phyloP scores from a whole-genome alignment of 208 protist genomes.

The Acanthamoeba sp. region DNA sequence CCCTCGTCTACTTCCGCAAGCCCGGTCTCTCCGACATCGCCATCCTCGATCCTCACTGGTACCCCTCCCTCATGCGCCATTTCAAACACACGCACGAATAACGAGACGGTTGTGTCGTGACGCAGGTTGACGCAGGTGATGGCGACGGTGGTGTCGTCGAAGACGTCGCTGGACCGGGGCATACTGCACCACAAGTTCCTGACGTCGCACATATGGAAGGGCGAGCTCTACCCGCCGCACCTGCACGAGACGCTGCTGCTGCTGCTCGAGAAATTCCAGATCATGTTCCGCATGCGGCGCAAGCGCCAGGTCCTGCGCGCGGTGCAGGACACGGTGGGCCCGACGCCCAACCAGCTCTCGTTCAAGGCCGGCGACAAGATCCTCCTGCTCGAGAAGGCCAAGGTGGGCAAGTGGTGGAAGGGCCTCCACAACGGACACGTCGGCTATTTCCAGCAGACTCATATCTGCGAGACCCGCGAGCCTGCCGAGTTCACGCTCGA shows the following conservation, averaged over 20 bases:
- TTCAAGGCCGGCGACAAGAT: constrained; percentile 63
- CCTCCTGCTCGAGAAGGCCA: constrained; percentile 31
- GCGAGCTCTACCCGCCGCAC: constrained; percentile 44
- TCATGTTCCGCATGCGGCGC: constrained; percentile 58
- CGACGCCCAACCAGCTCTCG: constrained; percentile 51
- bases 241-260: constrained; percentile 60
- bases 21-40: constrained; percentile 54
- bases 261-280: constrained; percentile 71
- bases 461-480: neutral
- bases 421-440: constrained; percentile 5
- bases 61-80: neutral
- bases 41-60: constrained; percentile 70
- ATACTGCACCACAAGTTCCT: constrained; percentile 71
- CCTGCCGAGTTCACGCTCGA: constrained; percentile 57
- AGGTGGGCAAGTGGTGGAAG: constrained; percentile 71
- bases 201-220: constrained; percentile 72
- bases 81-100: neutral
- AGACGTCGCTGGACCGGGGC: constrained; percentile 66
- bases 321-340: neutral
- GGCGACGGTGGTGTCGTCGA: constrained; percentile 66
- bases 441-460: constrained; percentile 29
- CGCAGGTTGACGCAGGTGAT: constrained; percentile 66
- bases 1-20: constrained; percentile 69
- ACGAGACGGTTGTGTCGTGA: neutral
- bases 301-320: constrained; percentile 18